Conservation (phyloP, 768 basidiomycete species). For the Scleroderma bovista region DNA sequence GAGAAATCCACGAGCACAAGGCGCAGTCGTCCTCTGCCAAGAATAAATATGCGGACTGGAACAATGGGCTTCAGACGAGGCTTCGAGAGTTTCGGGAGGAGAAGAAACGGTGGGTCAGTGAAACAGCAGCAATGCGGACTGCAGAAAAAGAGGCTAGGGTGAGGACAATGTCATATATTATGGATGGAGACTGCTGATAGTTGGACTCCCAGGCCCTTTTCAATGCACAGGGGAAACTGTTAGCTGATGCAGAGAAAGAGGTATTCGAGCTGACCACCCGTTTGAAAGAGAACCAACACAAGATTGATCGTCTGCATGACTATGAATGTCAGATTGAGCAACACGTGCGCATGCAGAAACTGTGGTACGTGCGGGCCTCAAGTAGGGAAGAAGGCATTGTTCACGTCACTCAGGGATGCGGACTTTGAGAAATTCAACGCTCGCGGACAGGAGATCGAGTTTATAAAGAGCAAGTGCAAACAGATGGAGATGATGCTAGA, state of each 20-base stretch:
- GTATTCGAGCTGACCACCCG: constrained; percentile 72
- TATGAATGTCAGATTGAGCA: constrained; percentile 88
- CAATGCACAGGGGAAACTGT: constrained; percentile 58
- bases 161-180: constrained; percentile 5
- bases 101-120: constrained; percentile 69
- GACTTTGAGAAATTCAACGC: constrained; percentile 70
- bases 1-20: constrained; percentile 67
- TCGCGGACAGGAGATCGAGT: constrained; percentile 51
- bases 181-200: not conserved
- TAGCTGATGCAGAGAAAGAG: constrained; percentile 63
- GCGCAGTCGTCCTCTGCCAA: constrained; percentile 68
- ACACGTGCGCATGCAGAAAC: constrained; percentile 63
- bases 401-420: constrained; percentile 49
- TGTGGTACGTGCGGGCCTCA: constrained; percentile 55
- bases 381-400: not conserved
- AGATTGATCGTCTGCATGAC: constrained; percentile 73
- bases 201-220: constrained; percentile 49
- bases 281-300: constrained; percentile 73
- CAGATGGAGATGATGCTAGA: constrained; percentile 64
- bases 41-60: constrained; percentile 81
- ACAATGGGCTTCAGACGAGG: constrained; percentile 72
- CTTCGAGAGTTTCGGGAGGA: constrained; percentile 71
- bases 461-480: constrained; percentile 51
- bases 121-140: constrained; percentile 61
- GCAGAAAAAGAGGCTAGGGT: constrained; percentile 71